Conservation (phyloP, 164 flowering plant genomes). For the Dillenia turbinata region DNA sequence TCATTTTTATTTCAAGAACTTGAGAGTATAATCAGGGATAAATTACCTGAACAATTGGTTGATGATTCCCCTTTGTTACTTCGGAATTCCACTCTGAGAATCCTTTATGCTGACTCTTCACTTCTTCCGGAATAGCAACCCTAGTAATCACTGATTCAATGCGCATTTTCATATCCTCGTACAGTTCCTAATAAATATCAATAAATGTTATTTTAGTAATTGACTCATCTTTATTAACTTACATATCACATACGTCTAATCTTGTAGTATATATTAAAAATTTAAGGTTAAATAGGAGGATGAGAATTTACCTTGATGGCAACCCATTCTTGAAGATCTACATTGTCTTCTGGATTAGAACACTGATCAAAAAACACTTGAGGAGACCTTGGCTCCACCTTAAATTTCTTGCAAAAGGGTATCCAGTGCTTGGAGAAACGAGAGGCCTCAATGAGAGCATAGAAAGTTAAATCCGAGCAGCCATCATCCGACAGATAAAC, state of each 20-base stretch:
- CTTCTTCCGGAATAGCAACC: constrained; percentile 15
- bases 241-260: background rate
- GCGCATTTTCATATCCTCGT: constrained; percentile 28
- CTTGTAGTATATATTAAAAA: too few relatives aligned
- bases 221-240: too few relatives aligned
- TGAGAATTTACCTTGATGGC: constrained; percentile 9
- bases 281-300: too few relatives aligned
- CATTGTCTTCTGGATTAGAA: background rate
- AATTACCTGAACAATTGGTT: constrained; percentile 32
- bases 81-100: constrained; percentile 27
- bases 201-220: background rate
- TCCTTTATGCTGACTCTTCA: constrained; percentile 24
- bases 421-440: constrained; percentile 27
- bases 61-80: constrained; percentile 18
- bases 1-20: too few relatives aligned
- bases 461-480: constrained; percentile 25
- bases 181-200: constrained; percentile 13
- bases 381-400: constrained; percentile 17
- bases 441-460: constrained; percentile 31
- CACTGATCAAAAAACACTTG: constrained; percentile 12
- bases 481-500: constrained; percentile 35
- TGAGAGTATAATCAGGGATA: too few relatives aligned
- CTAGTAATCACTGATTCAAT: constrained; percentile 15
- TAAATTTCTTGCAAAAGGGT: constrained; percentile 20
- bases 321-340: constrained; percentile 1